A percentile compares a stretch with the other conserved stretches of the same genome.
Conservation (phyloP, 176 grass and related monocot genomes). For the Poa annua region DNA sequence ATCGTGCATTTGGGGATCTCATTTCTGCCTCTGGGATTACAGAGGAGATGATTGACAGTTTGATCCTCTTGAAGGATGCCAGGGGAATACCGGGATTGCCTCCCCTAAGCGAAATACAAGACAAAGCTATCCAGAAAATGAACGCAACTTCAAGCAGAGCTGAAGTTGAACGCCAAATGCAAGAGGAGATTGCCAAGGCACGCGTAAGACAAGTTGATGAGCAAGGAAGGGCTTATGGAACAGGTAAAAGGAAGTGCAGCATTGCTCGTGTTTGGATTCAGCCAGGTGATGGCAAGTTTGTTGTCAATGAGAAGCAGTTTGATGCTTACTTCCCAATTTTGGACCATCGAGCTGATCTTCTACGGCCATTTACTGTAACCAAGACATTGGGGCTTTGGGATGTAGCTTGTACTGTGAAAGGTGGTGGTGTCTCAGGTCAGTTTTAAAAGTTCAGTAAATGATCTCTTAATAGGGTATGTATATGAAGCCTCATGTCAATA, state of each 20-base stretch:
- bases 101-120: conserved; percentile 84
- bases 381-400: conserved; percentile 75
- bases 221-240: conserved; percentile 95
- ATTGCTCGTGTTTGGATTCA: conserved; percentile 87
- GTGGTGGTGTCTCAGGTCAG: conserved; percentile 95
- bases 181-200: conserved; percentile 78
- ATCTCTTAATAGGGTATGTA: background rate
- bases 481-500: background rate
- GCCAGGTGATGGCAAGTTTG: conserved; percentile 83
- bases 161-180: conserved; percentile 68
- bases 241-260: conserved; percentile 93
- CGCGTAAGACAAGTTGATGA: conserved; percentile 87
- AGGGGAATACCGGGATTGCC: conserved; percentile 66
- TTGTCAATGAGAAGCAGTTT: conserved; percentile 92
- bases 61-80: conserved; percentile 93
- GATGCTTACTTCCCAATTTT: conserved; percentile 93
- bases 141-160: conserved; percentile 74
- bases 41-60: conserved; percentile 87
- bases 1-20: conserved; percentile 89
- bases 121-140: conserved; percentile 70
- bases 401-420: conserved; percentile 85
- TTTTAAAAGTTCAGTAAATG: background rate
- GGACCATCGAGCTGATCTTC: conserved; percentile 89
- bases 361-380: conserved; percentile 87
- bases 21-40: conserved; percentile 74